Evolutionary conservation across 495 filamentous ascomycete genomes (phyloP).

Genomic region (Clohesyomyces aquaticus): DNA sequence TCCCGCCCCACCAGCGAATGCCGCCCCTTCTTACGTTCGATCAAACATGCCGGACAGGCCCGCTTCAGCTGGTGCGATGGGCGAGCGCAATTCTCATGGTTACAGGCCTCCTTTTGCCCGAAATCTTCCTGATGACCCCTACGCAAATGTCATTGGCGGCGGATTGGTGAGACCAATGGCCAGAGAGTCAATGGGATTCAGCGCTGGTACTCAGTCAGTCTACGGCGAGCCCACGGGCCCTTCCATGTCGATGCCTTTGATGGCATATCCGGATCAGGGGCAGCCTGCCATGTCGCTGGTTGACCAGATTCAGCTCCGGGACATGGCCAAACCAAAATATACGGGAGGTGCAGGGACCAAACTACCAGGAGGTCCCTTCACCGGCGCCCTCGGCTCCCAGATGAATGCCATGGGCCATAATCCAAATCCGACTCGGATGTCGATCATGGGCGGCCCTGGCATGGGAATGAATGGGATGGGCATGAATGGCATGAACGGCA

Average conservation of each 20-base stretch:
- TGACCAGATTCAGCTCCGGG: constrained; percentile 25
- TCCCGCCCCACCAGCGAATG: constrained; percentile 69
- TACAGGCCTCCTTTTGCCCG: constrained; percentile 83
- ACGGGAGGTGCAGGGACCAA: constrained; percentile 33
- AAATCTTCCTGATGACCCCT: constrained; percentile 86
- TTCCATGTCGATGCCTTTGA: constrained; percentile 6
- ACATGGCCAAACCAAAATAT: constrained; percentile 30
- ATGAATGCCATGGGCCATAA: constrained; percentile 31
- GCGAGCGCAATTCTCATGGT: constrained; percentile 50
- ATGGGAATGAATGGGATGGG: constrained; percentile 15
- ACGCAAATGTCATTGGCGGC: constrained; percentile 64
- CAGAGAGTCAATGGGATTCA: constrained; percentile 65
- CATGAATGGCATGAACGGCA: constrained; percentile 18
- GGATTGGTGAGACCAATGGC: constrained; percentile 73
- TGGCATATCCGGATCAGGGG: constrained; percentile 18
- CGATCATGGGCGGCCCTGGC: no score
- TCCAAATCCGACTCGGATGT: no score
- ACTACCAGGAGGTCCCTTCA: constrained; percentile 22
- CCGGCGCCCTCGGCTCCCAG: constrained; percentile 23
- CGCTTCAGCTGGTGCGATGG: constrained; percentile 51
- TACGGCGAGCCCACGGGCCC: constrained; percentile 47
- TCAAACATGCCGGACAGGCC: constrained; percentile 48
- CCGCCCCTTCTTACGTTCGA: constrained; percentile 67
- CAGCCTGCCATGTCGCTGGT: constrained; percentile 8
- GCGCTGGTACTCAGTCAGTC: constrained; percentile 59